Evolutionary conservation across 2,329 filamentous ascomycete species (phyloP).

Genomic region (Thelonectria rubi): DNA sequence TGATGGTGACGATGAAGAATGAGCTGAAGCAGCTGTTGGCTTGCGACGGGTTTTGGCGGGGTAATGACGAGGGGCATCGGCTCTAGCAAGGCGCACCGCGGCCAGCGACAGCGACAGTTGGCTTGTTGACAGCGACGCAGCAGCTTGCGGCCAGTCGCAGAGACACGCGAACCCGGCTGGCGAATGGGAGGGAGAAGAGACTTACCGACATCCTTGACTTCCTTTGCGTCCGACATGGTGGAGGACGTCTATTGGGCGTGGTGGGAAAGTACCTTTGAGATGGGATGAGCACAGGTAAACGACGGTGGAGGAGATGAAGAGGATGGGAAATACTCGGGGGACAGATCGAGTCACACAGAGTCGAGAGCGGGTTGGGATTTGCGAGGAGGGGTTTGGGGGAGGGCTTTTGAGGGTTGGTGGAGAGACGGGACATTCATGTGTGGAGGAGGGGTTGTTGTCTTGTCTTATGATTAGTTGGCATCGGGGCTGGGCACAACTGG

Average conservation of each 20-base stretch:
- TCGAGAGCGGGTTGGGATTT: conserved; percentile 35
- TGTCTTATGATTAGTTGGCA: conserved; percentile 25
- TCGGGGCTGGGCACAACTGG: conserved; percentile 16
- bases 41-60: conserved; percentile 30
- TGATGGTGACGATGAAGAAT: neutral
- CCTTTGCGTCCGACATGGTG: conserved; percentile 58
- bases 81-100: conserved; percentile 21
- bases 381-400: conserved; percentile 39
- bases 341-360: conserved; percentile 35
- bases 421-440: conserved; percentile 25
- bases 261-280: neutral
- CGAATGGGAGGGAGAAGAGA: conserved; percentile 19
- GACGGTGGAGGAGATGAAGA: conserved; percentile 25
- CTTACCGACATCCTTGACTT: conserved; percentile 50
- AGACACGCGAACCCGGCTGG: conserved; percentile 11
- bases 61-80: conserved; percentile 36
- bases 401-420: conserved; percentile 37
- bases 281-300: conserved; percentile 15
- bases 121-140: conserved; percentile 14
- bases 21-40: neutral
- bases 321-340: conserved; percentile 26
- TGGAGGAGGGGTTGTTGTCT: conserved; percentile 16
- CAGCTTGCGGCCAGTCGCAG: conserved; percentile 5
- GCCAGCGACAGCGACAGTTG: no score
- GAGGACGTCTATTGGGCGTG: conserved; percentile 36